Base-by-base conservation (phyloP, 2,329 filamentous ascomycete genomes). In the Scorias spongiosa region DNA sequence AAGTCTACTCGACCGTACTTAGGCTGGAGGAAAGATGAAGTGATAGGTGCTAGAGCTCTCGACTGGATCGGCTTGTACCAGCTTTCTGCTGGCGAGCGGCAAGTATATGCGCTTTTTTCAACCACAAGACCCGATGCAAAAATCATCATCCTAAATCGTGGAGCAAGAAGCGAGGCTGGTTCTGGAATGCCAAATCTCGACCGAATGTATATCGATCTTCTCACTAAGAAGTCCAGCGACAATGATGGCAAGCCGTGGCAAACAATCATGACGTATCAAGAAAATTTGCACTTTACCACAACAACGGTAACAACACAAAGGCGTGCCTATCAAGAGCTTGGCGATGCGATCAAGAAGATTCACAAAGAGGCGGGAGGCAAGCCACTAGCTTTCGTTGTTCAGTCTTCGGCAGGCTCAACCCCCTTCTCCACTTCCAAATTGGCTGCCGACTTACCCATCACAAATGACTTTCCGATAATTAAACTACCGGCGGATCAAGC, bases 81-180 rank as follows among this genome's bases (percentile, higher is more conserved):
- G 63, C 82, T 98, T 56, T 80, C 81, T 39, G 80, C 87, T 10
- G 87, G 88, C 2, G 89, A 98, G 46, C 76, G 86, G 30, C 88
- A 98, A 57, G 81, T 98, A 42, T 96, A 95, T 60, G 88, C 86
- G 1, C 62, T 98, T 5, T 94, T 98, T 63, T 96, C 89, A 0
- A 89, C 86, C 0, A 76, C 77, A 0, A 81, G 75, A 49, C 74
- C 79, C 10, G 79, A 91, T 54, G 91, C 88, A 0, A 78, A 94
- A 54, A 76, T 99, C 42, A 72, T 96, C 42, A 81, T 95, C n/a
- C 72, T 94, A 32, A 88, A 91, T 58, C 83, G 81, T 56, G 32
- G 32, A 36, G 79, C 75, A 39, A 81, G 80, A 52, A 88, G 95
- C 52, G 74, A 77, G 5, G 83, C 93, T 55, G 32, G 32, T 12